Conservation (phyloP, 1,284 basidiomycete genomes). For the Apiotrichum gracile region DNA sequence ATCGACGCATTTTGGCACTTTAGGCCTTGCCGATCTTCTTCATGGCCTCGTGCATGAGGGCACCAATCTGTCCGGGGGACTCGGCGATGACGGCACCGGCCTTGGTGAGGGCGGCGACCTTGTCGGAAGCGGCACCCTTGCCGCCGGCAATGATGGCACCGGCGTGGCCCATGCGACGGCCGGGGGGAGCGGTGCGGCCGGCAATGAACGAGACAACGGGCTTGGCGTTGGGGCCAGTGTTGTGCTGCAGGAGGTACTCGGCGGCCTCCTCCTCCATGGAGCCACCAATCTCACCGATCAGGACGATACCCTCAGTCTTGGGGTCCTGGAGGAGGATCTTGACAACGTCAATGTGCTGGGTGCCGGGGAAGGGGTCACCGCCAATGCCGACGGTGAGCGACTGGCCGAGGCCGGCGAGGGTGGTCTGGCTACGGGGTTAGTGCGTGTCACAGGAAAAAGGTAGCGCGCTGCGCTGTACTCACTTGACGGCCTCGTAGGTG, state of each 20-base stretch:
- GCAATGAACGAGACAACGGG: slow-evolving; percentile 98
- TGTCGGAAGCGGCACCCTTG: slow-evolving; percentile 93
- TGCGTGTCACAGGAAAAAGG: neutral
- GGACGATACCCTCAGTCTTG: slow-evolving; percentile 88
- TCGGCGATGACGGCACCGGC: slow-evolving; percentile 93
- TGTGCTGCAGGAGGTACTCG: slow-evolving; percentile 87
- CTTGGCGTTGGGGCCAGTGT: slow-evolving; percentile 84
- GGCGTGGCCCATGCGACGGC: slow-evolving; percentile 96
- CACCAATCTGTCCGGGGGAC: slow-evolving; percentile 91
- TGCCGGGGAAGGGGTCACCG: slow-evolving; percentile 87
- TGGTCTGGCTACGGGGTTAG: slow-evolving; percentile 67
- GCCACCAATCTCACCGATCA: slow-evolving; percentile 99
- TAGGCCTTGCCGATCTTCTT: slow-evolving; percentile 73
- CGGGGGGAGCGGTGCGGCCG: slow-evolving; percentile 93
- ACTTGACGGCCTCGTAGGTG: slow-evolving; percentile 49
- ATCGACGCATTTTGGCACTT: no score
- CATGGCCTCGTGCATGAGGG: slow-evolving; percentile 83
- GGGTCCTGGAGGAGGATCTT: slow-evolving; percentile 95
- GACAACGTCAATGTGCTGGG: slow-evolving; percentile 90
- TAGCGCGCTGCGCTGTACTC: slow-evolving; percentile 17
- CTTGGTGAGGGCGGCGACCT: slow-evolving; percentile 86
- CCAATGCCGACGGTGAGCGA: slow-evolving; percentile 96
- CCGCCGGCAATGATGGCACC: slow-evolving; percentile 98
- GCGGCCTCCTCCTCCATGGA: slow-evolving; percentile 99
- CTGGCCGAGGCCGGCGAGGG: slow-evolving; percentile 91